phyloP scores from a whole-genome alignment of 2,329 filamentous ascomycete species.

The Cladophialophora carrionii region DNA sequence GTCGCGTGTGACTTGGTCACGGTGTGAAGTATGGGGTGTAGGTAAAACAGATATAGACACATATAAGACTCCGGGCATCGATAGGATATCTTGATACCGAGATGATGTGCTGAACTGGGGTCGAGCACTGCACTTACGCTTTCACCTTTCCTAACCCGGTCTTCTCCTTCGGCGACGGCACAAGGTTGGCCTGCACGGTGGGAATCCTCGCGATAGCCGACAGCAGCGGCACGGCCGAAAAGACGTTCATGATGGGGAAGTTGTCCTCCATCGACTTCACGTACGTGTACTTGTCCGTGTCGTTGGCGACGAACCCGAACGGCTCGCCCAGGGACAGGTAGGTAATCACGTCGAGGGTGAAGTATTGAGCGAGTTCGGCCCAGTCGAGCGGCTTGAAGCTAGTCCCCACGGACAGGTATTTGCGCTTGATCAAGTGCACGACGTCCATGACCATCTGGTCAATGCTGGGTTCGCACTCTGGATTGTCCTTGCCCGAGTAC shows the following conservation, averaged over 20 bases:
- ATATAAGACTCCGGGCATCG: neutral
- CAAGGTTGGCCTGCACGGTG: slow-evolving; percentile 15
- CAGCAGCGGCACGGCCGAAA: slow-evolving; percentile 47
- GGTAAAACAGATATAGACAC: neutral
- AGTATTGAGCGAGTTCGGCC: slow-evolving; percentile 55
- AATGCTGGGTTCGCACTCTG: slow-evolving; percentile 55
- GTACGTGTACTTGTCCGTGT: slow-evolving; percentile 50
- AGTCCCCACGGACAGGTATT: slow-evolving; percentile 44
- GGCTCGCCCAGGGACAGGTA: slow-evolving; percentile 56
- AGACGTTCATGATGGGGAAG: slow-evolving; percentile 46
- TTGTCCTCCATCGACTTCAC: slow-evolving; percentile 48
- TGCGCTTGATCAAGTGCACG: slow-evolving; percentile 55
- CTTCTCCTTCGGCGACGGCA: slow-evolving; percentile 28
- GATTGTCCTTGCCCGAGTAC: slow-evolving; percentile 61
- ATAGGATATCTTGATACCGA: slow-evolving; percentile 5
- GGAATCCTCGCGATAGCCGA: slow-evolving; percentile 40
- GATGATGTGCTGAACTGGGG: neutral
- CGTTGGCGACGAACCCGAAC: slow-evolving; percentile 52
- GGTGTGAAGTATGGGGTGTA: too few species aligned
- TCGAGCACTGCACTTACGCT: slow-evolving; percentile 11
- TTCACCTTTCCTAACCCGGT: slow-evolving; percentile 30
- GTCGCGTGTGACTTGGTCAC: neutral
- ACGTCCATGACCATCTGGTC: slow-evolving; percentile 54
- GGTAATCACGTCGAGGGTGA: slow-evolving; percentile 62
- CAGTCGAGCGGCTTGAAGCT: slow-evolving; percentile 49